These are phyloP conservation scores for Phytopythium aichiense DNA, from an alignment of 352 stramenopile species.

Conservation along the genomic window DNA sequence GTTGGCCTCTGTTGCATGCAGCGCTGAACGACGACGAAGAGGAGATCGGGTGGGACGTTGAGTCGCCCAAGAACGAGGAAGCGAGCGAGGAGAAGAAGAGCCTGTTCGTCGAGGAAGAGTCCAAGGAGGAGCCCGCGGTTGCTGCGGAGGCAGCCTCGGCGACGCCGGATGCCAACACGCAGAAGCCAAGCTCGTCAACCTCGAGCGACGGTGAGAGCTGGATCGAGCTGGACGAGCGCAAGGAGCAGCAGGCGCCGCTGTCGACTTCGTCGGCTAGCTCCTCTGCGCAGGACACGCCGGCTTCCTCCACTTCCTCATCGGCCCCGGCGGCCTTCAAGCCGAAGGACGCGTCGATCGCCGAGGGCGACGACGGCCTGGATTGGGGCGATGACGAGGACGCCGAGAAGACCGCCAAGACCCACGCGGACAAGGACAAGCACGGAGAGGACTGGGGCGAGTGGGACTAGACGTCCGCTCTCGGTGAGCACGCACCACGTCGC, in stretches of 20 bases:
- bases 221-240: constrained; percentile 62
- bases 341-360: constrained; percentile 23
- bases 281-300: constrained; percentile 10
- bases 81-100: constrained; percentile 16
- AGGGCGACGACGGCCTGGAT: constrained; percentile 49
- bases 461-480: constrained; percentile 31
- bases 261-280: constrained; percentile 46
- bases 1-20: constrained; percentile 13
- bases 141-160: not conserved
- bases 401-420: constrained; percentile 12
- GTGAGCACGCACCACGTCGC: not conserved
- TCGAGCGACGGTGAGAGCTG: constrained; percentile 63
- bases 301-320: not conserved
- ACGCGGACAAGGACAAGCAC: constrained; percentile 33
- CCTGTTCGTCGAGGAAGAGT: constrained; percentile 44
- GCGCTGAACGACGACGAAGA: constrained; percentile 63
- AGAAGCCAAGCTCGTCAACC: constrained; percentile 17
- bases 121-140: constrained; percentile 25
- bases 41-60: constrained; percentile 63
- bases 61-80: constrained; percentile 49
- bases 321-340: constrained; percentile 7
- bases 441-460: constrained; percentile 70
- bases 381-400: constrained; percentile 62
- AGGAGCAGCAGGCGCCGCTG: constrained; percentile 30
- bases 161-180: not conserved